phyloP scores from a whole-genome alignment of 768 basidiomycete genomes.

The Tylopilus felleus region DNA sequence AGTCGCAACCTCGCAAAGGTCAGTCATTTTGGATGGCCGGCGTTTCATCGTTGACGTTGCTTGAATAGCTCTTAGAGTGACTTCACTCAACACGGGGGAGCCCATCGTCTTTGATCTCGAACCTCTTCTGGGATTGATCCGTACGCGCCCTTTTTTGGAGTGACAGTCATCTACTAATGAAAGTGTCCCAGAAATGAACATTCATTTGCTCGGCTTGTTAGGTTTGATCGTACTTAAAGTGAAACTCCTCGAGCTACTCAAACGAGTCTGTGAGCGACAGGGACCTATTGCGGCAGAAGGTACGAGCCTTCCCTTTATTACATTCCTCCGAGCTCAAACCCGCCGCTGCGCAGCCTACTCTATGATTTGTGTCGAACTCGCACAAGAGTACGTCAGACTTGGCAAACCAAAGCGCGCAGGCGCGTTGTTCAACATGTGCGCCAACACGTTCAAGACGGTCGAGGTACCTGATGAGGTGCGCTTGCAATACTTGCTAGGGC shows the following conservation, averaged over 20 bases:
- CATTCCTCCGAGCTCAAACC: background rate
- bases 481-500: slow-evolving; percentile 56
- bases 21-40: background rate
- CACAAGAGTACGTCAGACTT: slow-evolving; percentile 73
- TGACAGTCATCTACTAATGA: background rate
- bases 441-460: slow-evolving; percentile 42
- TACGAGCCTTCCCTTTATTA: slow-evolving; percentile 27
- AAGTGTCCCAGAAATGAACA: slow-evolving; percentile 43
- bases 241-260: slow-evolving; percentile 59
- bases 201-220: slow-evolving; percentile 65
- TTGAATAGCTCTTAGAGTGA: slow-evolving; percentile 6
- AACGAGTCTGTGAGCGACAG: slow-evolving; percentile 55
- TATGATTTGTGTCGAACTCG: slow-evolving; percentile 63
- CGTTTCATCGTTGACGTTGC: background rate
- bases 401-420: slow-evolving; percentile 69
- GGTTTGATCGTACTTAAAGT: slow-evolving; percentile 65
- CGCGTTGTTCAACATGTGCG: slow-evolving; percentile 57
- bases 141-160: slow-evolving; percentile 37
- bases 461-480: slow-evolving; percentile 50
- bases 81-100: slow-evolving; percentile 19
- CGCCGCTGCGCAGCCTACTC: slow-evolving; percentile 51
- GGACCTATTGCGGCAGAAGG: slow-evolving; percentile 44
- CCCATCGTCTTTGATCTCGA: slow-evolving; percentile 24
- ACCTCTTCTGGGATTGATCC: slow-evolving; percentile 45
- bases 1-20: slow-evolving; percentile 45